These are phyloP conservation scores for Hyaloperonospora brassicae DNA, from an alignment of 352 stramenopile species.

Conservation along the genomic window DNA sequence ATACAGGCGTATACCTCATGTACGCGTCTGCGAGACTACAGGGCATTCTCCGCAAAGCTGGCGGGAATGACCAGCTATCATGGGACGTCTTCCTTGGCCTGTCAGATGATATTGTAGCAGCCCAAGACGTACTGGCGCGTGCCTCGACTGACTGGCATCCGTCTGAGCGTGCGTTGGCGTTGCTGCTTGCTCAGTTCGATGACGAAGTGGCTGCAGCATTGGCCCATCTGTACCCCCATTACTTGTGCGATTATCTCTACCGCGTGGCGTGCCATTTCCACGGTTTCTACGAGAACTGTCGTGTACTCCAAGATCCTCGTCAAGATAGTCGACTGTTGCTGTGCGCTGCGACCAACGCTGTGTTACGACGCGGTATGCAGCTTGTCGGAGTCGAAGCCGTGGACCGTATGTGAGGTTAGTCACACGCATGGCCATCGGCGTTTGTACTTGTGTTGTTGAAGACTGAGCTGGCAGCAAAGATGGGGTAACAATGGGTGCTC, in stretches of 20 bases:
- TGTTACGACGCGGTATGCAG: slow-evolving; percentile 56
- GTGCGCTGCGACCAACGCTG: slow-evolving; percentile 62
- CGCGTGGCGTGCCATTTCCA: slow-evolving; percentile 72
- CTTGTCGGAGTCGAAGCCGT: slow-evolving; percentile 62
- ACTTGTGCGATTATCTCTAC: slow-evolving; percentile 79
- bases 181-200: slow-evolving; percentile 73
- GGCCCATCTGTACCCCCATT: slow-evolving; percentile 60
- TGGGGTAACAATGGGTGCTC: too few relatives aligned
- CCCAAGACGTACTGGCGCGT: slow-evolving; percentile 28
- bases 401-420: slow-evolving; percentile 57
- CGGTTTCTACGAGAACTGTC: slow-evolving; percentile 75
- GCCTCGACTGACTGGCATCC: slow-evolving; percentile 55
- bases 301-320: slow-evolving; percentile 52
- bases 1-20: slow-evolving; percentile 79
- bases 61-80: slow-evolving; percentile 12
- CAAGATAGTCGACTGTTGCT: slow-evolving; percentile 64
- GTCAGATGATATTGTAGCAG: slow-evolving; percentile 21
- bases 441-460: too few relatives aligned
- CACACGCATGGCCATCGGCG: too few relatives aligned
- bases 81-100: slow-evolving; percentile 26
- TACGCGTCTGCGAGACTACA: slow-evolving; percentile 70
- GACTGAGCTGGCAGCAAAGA: too few relatives aligned
- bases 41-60: slow-evolving; percentile 60
- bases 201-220: slow-evolving; percentile 55
- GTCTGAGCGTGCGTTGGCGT: slow-evolving; percentile 54